These are phyloP conservation scores for Syzygium aromaticum DNA, from an alignment of 345 rosid species.

Conservation along the genomic window DNA sequence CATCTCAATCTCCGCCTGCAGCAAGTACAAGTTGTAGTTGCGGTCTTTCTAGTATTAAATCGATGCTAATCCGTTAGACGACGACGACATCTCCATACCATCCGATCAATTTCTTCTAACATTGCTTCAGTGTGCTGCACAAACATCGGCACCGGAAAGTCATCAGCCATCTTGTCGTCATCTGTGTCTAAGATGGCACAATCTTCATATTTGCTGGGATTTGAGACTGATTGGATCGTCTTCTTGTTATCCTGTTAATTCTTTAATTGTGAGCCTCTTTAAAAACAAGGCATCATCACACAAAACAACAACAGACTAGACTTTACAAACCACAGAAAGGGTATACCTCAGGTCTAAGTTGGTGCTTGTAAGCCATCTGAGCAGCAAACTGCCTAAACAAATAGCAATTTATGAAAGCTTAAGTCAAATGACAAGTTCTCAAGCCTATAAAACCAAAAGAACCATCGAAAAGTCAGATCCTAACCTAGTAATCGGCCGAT, in stretches of 20 bases:
- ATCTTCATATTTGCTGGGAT: slow-evolving; percentile 27
- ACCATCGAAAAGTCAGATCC: slow-evolving; percentile 1
- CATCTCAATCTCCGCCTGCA: slow-evolving; percentile 85
- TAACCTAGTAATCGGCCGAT: slow-evolving; percentile 86
- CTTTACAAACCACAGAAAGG: background rate
- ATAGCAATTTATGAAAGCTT: slow-evolving; percentile 1
- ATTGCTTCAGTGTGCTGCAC: slow-evolving; percentile 88
- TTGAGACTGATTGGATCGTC: slow-evolving; percentile 8
- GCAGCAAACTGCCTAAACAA: slow-evolving; percentile 68
- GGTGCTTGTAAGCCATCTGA: slow-evolving; percentile 63
- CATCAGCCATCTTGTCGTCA: slow-evolving; percentile 19
- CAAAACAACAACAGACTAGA: background rate
- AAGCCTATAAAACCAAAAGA: background rate
- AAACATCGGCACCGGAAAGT: slow-evolving; percentile 66
- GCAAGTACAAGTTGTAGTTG: background rate
- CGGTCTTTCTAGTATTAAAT: background rate
- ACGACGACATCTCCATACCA: slow-evolving; percentile 33
- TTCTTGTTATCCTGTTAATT: slow-evolving; percentile 39
- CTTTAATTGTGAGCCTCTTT: background rate
- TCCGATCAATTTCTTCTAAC: slow-evolving; percentile 76
- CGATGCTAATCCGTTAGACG: background rate
- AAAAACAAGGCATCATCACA: background rate
- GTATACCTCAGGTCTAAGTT: slow-evolving; percentile 36
- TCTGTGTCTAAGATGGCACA: slow-evolving; percentile 41
- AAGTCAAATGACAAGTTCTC: background rate